Evolutionary conservation across 202 grass and related monocot genomes (phyloP).

Genomic region (Eragrostis tef): DNA sequence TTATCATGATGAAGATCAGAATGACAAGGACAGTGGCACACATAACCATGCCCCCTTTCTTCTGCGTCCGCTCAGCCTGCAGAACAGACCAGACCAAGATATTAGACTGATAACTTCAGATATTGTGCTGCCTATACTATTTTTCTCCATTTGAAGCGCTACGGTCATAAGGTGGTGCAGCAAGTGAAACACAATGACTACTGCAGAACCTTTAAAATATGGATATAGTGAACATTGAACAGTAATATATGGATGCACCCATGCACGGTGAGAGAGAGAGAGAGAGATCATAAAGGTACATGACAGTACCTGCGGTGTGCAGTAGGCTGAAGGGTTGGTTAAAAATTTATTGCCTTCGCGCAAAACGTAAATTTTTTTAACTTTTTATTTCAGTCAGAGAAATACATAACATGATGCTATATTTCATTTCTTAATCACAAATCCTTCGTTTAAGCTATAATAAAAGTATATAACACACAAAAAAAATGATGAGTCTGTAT

Average conservation of each 20-base stretch:
- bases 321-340: constrained; percentile 31
- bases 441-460: not conserved
- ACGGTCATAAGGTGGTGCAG: constrained; percentile 29
- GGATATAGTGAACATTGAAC: not conserved
- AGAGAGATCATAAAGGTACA: constrained; percentile 17
- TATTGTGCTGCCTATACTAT: not conserved
- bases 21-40: constrained; percentile 92
- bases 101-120: constrained; percentile 49
- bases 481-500: constrained; percentile 10
- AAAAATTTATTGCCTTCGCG: not conserved
- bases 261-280: constrained; percentile 2
- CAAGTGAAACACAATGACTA: constrained; percentile 30
- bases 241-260: constrained; percentile 3
- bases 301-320: constrained; percentile 29
- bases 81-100: constrained; percentile 49
- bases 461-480: not conserved
- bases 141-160: constrained; percentile 43
- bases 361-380: constrained; percentile 15
- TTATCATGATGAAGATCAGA: constrained; percentile 92
- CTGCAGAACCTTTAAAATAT: constrained; percentile 34
- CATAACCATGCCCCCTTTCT: constrained; percentile 92
- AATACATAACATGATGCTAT: not conserved
- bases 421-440: not conserved
- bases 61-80: constrained; percentile 93
- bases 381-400: not conserved